Conservation (phyloP, 345 rosid species). For the Firmiana major region DNA sequence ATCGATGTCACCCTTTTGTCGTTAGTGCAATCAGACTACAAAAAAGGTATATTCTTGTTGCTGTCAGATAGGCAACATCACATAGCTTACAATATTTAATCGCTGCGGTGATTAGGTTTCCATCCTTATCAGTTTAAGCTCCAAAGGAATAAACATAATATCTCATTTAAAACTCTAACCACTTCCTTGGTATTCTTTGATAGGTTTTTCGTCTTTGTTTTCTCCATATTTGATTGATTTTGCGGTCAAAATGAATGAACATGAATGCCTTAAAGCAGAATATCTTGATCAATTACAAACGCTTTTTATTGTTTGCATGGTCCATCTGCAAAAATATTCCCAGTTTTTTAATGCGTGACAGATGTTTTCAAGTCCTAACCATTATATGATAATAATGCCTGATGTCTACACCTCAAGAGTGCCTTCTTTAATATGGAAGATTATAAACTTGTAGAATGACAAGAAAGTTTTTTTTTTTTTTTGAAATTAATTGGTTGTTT, state of each 20-base stretch:
- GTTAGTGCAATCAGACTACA: too few species aligned
- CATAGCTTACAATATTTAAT: too few species aligned
- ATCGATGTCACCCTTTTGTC: too few species aligned
- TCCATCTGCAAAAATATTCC: neutral
- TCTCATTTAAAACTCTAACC: conserved; percentile 10
- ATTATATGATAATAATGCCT: neutral
- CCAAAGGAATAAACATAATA: neutral
- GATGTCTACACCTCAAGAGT: neutral
- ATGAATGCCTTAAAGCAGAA: neutral
- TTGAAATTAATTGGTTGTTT: neutral
- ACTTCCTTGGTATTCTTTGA: neutral
- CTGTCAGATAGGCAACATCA: too few species aligned
- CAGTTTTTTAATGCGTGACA: conserved; percentile 9
- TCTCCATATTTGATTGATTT: neutral
- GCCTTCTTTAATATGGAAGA: neutral
- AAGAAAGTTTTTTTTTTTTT: neutral
- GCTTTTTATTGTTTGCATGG: neutral
- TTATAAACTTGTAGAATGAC: neutral
- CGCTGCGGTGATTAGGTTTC: conserved; percentile 3
- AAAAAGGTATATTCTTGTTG: too few species aligned
- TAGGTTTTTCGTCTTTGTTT: neutral
- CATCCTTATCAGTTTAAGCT: neutral
- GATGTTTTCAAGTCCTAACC: neutral
- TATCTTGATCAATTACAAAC: neutral
- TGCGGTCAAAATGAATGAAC: neutral